Conservation (phyloP, 768 basidiomycete genomes). For the Tricholoma terreum region DNA sequence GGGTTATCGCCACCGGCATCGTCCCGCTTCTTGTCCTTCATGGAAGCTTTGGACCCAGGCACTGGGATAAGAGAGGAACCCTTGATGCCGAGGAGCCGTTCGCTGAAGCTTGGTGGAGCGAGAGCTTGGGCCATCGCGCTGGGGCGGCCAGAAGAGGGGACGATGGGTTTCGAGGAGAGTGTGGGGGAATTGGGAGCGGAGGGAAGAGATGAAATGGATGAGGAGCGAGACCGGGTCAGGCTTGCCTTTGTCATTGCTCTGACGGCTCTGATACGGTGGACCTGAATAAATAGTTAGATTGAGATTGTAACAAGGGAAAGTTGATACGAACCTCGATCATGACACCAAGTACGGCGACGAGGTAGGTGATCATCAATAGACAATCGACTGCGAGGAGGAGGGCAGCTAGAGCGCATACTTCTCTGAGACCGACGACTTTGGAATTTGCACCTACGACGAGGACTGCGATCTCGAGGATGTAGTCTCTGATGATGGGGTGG, state of each 20-base stretch:
- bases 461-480: constrained; percentile 88
- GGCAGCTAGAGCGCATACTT: constrained; percentile 94
- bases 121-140: constrained; percentile 33
- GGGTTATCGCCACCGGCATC: constrained; percentile 54
- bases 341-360: constrained; percentile 83
- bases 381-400: constrained; percentile 87
- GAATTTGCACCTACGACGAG: constrained; percentile 83
- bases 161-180: constrained; percentile 3
- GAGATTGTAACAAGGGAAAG: neutral
- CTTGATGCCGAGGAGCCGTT: constrained; percentile 25
- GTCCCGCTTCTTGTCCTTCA: constrained; percentile 35
- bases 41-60: constrained; percentile 12
- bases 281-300: constrained; percentile 36
- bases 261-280: constrained; percentile 66
- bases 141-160: constrained; percentile 14
- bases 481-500: constrained; percentile 85
- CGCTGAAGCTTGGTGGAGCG: constrained; percentile 12
- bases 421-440: constrained; percentile 83
- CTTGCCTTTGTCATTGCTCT: constrained; percentile 31
- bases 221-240: constrained; percentile 32
- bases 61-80: constrained; percentile 21
- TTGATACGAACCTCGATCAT: constrained; percentile 80
- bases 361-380: constrained; percentile 84
- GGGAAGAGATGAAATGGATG: constrained; percentile 30
- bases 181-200: constrained; percentile 15